Evolutionary conservation across 2,329 filamentous ascomycete genomes (phyloP), one percentile per base, ranked within the genome.

Genomic region (Cercospora sesami): DNA sequence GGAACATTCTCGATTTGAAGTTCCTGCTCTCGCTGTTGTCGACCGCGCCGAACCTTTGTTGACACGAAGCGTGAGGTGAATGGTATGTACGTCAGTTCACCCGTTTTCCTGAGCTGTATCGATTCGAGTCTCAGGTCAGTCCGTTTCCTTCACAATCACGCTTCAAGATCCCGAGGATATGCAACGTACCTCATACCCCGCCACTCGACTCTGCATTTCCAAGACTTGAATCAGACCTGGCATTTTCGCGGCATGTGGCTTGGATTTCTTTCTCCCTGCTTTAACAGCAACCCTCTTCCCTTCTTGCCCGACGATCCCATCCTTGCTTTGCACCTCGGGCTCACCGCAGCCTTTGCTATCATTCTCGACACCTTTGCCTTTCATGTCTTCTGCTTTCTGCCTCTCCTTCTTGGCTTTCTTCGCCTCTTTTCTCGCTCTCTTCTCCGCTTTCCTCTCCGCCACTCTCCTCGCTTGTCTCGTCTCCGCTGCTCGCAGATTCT

Each of bases 41-140:
- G n/a, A 10, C n/a, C 18, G 1, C 48, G 30, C 30, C 16, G 45
- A 12, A 55, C 45, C 30, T 63, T 63, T 4, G 3, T 14, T n/a
- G 61, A 63, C 4, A 57, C 61, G 61, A 63, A 63, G 30, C 61
- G 45, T 9, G 51, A 18, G 26, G 61, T 63, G 23, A 63, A 63
- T 3, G 61, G 61, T 2, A 63, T 57, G 18, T 39, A 39, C 2
- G 31, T 39, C 45, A 63, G 2, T 28, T 55, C 31, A n/a, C 61
- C 61, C n/a, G 26, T 63, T 39, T 23, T 16, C 14, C 31, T 63
- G 31, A 63, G 30, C 61, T 62, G n/a, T 53, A 14, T n/a, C n/a
- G 8, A 48, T 9, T 9, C 0, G 12, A 26, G 5, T 8, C 31
- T n/a, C n/a, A 33, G n/a, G 26, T 58, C 30, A 58, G 53, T 33